Base-by-base conservation (phyloP, 1,284 basidiomycete species). In the Inonotus hispidus region DNA sequence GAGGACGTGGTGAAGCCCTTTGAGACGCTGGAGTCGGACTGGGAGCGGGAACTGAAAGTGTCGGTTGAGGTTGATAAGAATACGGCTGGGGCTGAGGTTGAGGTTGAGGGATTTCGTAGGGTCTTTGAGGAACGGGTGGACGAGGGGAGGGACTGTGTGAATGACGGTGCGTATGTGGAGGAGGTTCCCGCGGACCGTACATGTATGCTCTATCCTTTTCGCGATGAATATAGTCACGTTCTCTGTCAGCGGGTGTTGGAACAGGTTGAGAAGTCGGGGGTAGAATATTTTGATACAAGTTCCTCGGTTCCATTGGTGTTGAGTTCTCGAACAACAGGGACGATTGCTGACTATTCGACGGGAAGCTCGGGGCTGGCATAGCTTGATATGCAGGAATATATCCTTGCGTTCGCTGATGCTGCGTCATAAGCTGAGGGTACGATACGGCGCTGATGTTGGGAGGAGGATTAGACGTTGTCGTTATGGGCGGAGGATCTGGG, bases 371-470 rank as follows among this genome's bases (percentile, higher is more conserved):
- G 52, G 62, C 62, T 38, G 65, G 71, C 79, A 82, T 82, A 47
- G 82, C 83, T 62, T 77, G 76, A 11, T 82, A 66, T 23, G 82
- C 82, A 19, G 82, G 82, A n/a, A 75, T 73, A 64, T 89, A 90
- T 10, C 87, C 87, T 66, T 90, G 87, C 50, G 74, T 77, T 64
- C 81, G 79, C 70, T 90, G 87, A 65, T 90, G 86, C 60, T 79
- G 79, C 1, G 83, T 81, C 87, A 89, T 89, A 29, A 87, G 76
- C 19, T 79, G 74, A 0, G 84, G 85, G 66, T 87, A 87, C 19
- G 76, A 74, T 59, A 84, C 75, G 39, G 71, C 66, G 8, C 72
- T 75, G 41, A 71, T 35, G 13, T 79, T 74, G 5, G 76, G 71
- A 1, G 83, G 81, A 5, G 81, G 73, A 2, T 81, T 79, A n/a